Evolutionary conservation across 768 basidiomycete species (phyloP).

Genomic region (Fibroporia radiculosa): DNA sequence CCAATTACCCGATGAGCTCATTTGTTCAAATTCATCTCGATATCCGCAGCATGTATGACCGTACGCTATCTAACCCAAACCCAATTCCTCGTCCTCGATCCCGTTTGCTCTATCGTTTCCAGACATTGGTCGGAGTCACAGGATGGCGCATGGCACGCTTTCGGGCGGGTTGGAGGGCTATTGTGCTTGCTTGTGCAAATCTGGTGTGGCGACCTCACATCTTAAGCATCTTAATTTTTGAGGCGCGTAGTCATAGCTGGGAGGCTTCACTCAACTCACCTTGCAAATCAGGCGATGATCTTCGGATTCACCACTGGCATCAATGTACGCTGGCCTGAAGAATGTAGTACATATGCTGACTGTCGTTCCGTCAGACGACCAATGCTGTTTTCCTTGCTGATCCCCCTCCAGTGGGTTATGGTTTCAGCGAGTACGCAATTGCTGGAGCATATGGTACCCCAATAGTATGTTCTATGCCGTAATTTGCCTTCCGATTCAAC

Average conservation of each 20-base stretch:
- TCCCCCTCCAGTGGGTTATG: constrained; percentile 46
- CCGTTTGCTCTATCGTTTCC: constrained; percentile 43
- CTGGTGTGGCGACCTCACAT: constrained; percentile 61
- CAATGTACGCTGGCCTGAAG: constrained; percentile 30
- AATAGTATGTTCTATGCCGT: constrained; percentile 30
- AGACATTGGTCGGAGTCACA: constrained; percentile 58
- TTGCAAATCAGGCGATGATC: constrained; percentile 32
- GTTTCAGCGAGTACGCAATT: constrained; percentile 40
- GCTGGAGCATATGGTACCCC: constrained; percentile 50
- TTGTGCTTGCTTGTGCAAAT: constrained; percentile 37
- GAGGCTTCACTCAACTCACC: background rate
- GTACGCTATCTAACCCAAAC: constrained; percentile 31
- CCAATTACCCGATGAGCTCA: background rate
- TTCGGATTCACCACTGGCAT: constrained; percentile 64
- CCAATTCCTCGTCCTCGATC: constrained; percentile 39
- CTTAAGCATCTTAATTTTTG: constrained; percentile 41
- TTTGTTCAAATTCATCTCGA: constrained; percentile 4
- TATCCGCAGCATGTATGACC: constrained; percentile 48
- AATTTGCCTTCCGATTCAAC: background rate
- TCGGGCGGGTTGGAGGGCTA: constrained; percentile 41
- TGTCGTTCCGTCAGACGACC: constrained; percentile 39
- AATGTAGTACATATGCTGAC: background rate
- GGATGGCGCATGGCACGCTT: constrained; percentile 51
- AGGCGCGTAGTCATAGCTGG: constrained; percentile 25
- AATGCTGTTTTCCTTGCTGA: constrained; percentile 56